These are phyloP conservation scores for Kwoniella dejecticola DNA, from an alignment of 768 basidiomycete genomes.

Conservation along the genomic window DNA sequence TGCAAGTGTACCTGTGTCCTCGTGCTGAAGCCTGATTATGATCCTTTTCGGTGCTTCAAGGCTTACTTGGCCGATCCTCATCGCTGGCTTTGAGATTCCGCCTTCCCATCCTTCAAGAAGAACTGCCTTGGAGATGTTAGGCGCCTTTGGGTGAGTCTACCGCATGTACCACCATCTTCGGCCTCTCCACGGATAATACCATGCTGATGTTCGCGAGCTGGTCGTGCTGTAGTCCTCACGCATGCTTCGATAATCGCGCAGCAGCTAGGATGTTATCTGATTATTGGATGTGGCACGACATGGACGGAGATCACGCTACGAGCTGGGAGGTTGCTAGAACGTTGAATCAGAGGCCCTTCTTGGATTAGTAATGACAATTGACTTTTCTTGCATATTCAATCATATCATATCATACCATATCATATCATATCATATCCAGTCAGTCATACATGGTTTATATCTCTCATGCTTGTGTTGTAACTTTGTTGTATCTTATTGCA, in stretches of 20 bases:
- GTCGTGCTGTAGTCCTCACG: constrained; percentile 13
- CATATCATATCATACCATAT: too few species aligned
- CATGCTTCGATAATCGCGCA: constrained; percentile 19
- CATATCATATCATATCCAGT: too few species aligned
- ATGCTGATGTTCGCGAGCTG: too few species aligned
- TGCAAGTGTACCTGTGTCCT: too few species aligned
- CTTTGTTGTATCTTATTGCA: too few species aligned
- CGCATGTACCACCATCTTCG: too few species aligned
- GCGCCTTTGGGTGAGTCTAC: constrained; percentile 39
- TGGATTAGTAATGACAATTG: constrained; percentile 15
- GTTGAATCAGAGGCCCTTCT: constrained; percentile 23
- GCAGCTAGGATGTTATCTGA: constrained; percentile 25
- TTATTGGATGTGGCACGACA: constrained; percentile 30
- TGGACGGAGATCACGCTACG: constrained; percentile 24
- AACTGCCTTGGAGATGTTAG: constrained; percentile 31
- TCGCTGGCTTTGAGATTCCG: constrained; percentile 41
- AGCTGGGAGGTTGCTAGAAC: constrained; percentile 23
- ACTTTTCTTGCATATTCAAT: neutral
- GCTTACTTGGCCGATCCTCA: constrained; percentile 49
- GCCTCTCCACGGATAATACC: too few species aligned
- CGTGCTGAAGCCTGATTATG: too few species aligned
- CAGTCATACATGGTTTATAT: too few species aligned
- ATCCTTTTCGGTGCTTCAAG: too few species aligned
- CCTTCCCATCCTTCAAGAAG: constrained; percentile 27
- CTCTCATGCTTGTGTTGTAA: too few species aligned